Base-by-base conservation (phyloP, 1,139 yeast species). In the Yamadazyma aaseri region DNA sequence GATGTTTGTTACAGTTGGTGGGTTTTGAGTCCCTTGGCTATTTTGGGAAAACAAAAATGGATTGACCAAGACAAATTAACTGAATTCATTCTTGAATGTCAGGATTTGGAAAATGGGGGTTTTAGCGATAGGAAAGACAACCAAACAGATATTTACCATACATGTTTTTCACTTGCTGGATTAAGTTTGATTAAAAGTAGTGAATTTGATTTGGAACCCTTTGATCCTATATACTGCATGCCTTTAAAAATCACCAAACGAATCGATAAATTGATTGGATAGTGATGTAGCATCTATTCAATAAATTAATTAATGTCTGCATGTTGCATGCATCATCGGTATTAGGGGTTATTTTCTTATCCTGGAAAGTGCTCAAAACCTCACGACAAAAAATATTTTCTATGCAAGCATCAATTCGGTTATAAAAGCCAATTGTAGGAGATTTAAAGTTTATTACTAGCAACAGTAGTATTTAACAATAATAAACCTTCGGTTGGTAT, bases 1-100 rank as follows among this genome's bases (percentile, higher is more conserved):
- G 99, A 92, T 58, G 96, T 86, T 11, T 92, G 99, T 56, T 92
- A 92, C 55, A 81, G 94, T 52, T 94, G 97, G 97, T 92, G 98
- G 98, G 96, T 89, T 5, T 59, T 90, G 27, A 83, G 96, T 1
- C 75, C 92, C 1, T 62, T 92, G 33, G 75, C 86, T 0, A 82
- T 90, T 34, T 64, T 92, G 17, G 75, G 65, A 0, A 77, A 73
- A 42, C 56, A 79, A 17, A 75, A 83, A 41, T 89, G 96, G 90
- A 83, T 94, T 13, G 82, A 87, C 50, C 68, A 69, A 27, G 69
- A 59, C 2, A 76, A 73, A 48, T 63, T 92, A 35, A 71, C 75
- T 35, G 53, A 57, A 1, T 92, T 87, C 51, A 89, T 94, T 11
- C 58, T 90, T 20, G 56, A 60, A 1, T 82, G 95, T 32, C 98